Evolutionary conservation across 257 asterid species (phyloP), one percentile per base, ranked within the genome.

Genomic region (Solanum microdontum): DNA sequence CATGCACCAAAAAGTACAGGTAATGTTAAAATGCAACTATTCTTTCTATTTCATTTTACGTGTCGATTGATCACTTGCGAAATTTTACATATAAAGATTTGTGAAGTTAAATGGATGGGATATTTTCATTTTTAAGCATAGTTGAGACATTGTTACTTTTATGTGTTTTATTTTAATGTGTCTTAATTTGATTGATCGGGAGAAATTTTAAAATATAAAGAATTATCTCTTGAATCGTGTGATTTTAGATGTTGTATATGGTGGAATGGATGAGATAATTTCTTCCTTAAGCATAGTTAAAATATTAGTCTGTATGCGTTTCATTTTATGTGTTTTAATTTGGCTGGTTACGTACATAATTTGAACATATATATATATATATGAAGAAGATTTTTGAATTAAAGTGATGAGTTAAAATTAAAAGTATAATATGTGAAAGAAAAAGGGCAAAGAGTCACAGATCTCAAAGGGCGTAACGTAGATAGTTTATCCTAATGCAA

Each of bases 1-100:
- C 5, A 72, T 72, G 37, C 26, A 84, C 17, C 60, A 36, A 6
- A 23, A 87, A 26, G 87, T 87, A 84, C 85, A 86, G 92, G 90
- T 90, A 88, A 43, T 3, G 4, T 21, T 10, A 34, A 74, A 34
- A 32, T 33, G 30, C 6, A 7, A 70, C 7, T 69, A 3, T 1
- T 32, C 7, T 33, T 7, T 72, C 4, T 4, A 0, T 2, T 33
- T 73, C 1, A 33, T 17, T 36, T 21, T 23, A 17, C 39, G 15
- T 32, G 28, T 9, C 14, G 3, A 64, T 3, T 8, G 26, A 58
- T 58, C 14, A 55, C 24, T 51, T 51, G 1, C 2, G 2, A 8
- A 55, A 55, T 0, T 55, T 55, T 17, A 19, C 11, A 7, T 55
- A 51, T 51, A 51, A 51, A 17, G 9, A 6, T 15, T 48, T 51